Evolutionary conservation across 2,329 filamentous ascomycete species (phyloP).

Genomic region (Fusarium vanettenii): DNA sequence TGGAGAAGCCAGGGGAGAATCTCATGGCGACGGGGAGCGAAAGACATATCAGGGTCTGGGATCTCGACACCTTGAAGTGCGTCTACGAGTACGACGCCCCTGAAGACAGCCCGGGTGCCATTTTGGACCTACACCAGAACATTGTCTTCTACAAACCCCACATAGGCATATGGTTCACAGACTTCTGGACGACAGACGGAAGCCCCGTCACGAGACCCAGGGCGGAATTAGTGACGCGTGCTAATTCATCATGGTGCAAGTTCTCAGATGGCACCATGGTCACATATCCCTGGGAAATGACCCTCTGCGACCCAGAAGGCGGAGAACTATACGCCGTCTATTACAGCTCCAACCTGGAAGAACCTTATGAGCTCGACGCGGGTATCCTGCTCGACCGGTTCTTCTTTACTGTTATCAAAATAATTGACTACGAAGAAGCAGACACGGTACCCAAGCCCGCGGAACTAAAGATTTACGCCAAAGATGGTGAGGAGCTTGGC

Average conservation of each 20-base stretch:
- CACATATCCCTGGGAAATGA: neutral
- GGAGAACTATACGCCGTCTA: neutral
- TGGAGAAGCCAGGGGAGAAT: neutral
- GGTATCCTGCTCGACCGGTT: conserved; percentile 17
- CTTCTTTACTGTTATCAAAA: conserved; percentile 5
- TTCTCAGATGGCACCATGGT: conserved; percentile 3
- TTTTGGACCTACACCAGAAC: neutral
- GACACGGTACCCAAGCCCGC: neutral
- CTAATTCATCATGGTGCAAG: neutral
- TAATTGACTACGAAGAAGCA: neutral
- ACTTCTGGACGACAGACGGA: neutral
- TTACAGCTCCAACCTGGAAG: neutral
- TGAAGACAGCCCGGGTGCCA: neutral
- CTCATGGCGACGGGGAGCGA: neutral
- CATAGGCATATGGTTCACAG: neutral
- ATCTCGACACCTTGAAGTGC: conserved; percentile 1
- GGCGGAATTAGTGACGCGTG: neutral
- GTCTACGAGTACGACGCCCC: neutral
- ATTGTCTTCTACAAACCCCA: neutral
- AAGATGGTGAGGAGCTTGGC: conserved; percentile 8
- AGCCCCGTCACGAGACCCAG: neutral
- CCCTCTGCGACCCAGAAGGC: neutral
- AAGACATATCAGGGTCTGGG: neutral
- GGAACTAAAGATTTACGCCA: conserved; percentile 1
- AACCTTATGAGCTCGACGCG: neutral